These are phyloP conservation scores for Aristolochia fimbriata DNA, from an alignment of 164 flowering plant species.

Conservation along the genomic window DNA sequence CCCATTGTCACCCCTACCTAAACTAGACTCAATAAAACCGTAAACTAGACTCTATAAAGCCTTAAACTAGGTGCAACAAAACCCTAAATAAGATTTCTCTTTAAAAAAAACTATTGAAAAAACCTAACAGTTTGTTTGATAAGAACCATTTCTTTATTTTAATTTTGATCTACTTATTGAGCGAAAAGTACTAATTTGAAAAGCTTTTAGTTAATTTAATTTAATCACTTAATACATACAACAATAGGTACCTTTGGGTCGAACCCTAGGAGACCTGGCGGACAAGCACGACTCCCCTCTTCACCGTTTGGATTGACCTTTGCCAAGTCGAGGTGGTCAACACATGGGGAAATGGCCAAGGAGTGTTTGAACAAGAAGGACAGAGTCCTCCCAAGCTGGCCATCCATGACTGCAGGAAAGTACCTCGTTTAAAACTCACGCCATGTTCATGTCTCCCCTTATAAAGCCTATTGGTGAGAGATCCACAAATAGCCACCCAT, in stretches of 20 bases:
- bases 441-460: slow-evolving; percentile 5
- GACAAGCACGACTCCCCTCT: slow-evolving; percentile 2
- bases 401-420: not conserved
- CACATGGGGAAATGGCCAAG: slow-evolving; percentile 6
- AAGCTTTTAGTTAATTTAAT: no score
- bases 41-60: no score
- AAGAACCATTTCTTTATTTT: no score
- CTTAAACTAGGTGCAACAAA: no score
- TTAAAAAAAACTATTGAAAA: no score
- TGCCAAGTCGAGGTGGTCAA: slow-evolving; percentile 1
- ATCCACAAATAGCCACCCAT: not conserved
- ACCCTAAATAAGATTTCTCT: no score
- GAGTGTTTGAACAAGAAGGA: slow-evolving; percentile 10
- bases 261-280: slow-evolving; percentile 1
- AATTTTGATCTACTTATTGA: no score
- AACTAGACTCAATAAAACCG: no score
- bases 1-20: no score
- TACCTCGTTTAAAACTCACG: slow-evolving; percentile 4
- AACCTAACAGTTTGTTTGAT: no score
- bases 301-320: slow-evolving; percentile 1
- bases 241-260: not conserved
- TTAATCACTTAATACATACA: no score
- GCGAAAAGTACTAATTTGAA: no score
- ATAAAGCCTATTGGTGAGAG: slow-evolving; percentile 6
- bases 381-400: slow-evolving; percentile 1